Evolutionary conservation across 257 asterid genomes (phyloP).

Genomic region (Mitragyna speciosa): DNA sequence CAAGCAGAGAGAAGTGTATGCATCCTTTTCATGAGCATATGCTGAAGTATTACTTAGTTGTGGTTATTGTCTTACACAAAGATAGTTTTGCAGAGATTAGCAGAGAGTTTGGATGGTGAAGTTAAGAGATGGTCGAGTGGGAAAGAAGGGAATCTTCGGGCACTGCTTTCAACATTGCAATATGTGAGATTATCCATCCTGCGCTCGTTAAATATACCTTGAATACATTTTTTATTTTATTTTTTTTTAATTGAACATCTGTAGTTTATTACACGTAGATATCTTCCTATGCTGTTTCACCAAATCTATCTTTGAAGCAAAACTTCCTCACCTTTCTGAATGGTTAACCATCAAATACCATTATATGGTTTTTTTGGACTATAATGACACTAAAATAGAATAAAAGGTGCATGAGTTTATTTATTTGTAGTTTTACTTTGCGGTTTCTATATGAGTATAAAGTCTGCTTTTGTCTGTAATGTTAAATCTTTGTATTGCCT

Average conservation of each 20-base stretch:
- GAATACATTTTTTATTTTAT: not conserved
- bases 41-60: slow-evolving; percentile 22
- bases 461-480: no score
- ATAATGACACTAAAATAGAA: no score
- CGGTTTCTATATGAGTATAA: no score
- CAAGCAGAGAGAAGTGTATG: slow-evolving; percentile 83
- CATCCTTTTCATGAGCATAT: slow-evolving; percentile 21
- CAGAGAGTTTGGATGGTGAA: slow-evolving; percentile 82
- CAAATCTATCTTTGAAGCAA: not conserved
- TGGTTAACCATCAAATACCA: not conserved
- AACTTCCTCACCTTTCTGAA: not conserved
- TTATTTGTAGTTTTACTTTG: no score
- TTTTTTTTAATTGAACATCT: not conserved
- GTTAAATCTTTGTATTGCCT: not conserved
- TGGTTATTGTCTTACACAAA: slow-evolving; percentile 31
- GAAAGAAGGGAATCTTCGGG: slow-evolving; percentile 90
- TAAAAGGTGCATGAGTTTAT: no score
- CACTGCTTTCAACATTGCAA: slow-evolving; percentile 92
- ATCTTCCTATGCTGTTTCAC: not conserved
- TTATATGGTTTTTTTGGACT: no score
- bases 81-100: slow-evolving; percentile 64
- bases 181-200: slow-evolving; percentile 53
- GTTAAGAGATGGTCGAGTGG: slow-evolving; percentile 94
- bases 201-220: not conserved
- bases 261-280: not conserved